These are phyloP conservation scores for Colletotrichum trifolii DNA, from an alignment of 2,329 filamentous ascomycete species.

Conservation along the genomic window DNA sequence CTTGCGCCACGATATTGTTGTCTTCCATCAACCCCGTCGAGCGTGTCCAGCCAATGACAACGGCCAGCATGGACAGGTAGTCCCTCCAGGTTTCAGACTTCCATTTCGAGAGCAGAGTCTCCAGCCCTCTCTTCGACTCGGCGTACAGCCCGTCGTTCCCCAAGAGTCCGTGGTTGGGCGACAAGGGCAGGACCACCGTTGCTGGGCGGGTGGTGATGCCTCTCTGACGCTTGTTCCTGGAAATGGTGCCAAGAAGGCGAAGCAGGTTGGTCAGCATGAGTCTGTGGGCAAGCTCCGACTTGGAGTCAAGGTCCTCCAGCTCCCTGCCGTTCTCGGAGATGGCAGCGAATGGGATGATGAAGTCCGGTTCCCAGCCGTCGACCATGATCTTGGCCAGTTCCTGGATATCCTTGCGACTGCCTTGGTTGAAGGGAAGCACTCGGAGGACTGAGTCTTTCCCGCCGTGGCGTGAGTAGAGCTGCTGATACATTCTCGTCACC, in stretches of 20 bases:
- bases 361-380: constrained; percentile 98
- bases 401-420: constrained; percentile 96
- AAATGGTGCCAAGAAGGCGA: constrained; percentile 88
- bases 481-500: constrained; percentile 98
- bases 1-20: constrained; percentile 97
- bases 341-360: constrained; percentile 93
- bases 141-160: constrained; percentile 98
- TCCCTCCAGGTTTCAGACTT: constrained; percentile 96
- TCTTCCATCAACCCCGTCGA: constrained; percentile 97
- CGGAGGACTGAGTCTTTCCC: constrained; percentile 94
- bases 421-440: constrained; percentile 98
- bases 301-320: constrained; percentile 95
- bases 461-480: constrained; percentile 94
- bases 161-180: constrained; percentile 97
- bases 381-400: constrained; percentile 95
- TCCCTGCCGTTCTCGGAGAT: constrained; percentile 98
- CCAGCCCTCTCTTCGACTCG: constrained; percentile 94
- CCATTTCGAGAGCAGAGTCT: constrained; percentile 98
- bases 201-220: constrained; percentile 95
- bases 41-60: constrained; percentile 98
- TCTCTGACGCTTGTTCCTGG: constrained; percentile 85
- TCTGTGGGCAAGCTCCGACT: constrained; percentile 95
- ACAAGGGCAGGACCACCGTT: constrained; percentile 93
- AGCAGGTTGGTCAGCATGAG: constrained; percentile 99
- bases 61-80: constrained; percentile 97